phyloP scores from a whole-genome alignment of 768 basidiomycete species.

The Suillus spraguei region DNA sequence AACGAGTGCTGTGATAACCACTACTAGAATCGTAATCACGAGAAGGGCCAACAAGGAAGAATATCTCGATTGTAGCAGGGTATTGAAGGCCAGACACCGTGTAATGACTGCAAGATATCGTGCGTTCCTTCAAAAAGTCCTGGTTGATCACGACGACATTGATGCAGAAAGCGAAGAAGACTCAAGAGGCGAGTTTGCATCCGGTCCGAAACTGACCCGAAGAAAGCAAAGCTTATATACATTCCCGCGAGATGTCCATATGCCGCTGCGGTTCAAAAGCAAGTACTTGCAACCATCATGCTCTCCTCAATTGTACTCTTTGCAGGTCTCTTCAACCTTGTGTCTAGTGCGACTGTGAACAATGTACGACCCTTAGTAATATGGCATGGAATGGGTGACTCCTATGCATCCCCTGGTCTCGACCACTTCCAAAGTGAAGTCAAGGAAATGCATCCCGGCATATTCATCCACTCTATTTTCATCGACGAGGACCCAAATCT shows the following conservation, averaged over 20 bases:
- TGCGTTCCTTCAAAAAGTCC: too few species aligned
- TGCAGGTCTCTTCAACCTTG: conserved; percentile 18
- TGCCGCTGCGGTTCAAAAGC: not conserved
- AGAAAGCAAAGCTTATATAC: not conserved
- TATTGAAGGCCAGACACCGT: too few species aligned
- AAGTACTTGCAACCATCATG: conserved; percentile 15
- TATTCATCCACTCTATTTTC: conserved; percentile 77
- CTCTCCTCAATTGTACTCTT: conserved; percentile 17
- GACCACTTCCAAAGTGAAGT: conserved; percentile 61
- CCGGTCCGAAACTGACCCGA: not conserved
- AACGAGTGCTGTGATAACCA: too few species aligned
- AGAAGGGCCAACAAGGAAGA: too few species aligned
- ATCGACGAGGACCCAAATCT: conserved; percentile 61
- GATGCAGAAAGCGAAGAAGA: too few species aligned
- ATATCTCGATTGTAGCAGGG: too few species aligned
- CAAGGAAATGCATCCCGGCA: conserved; percentile 66
- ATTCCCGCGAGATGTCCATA: not conserved
- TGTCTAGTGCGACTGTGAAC: conserved; percentile 17
- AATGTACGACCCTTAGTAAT: conserved; percentile 60
- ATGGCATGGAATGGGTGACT: conserved; percentile 87
- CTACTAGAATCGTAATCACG: too few species aligned
- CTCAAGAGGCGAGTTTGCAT: too few species aligned
- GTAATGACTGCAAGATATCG: too few species aligned
- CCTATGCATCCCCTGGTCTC: conserved; percentile 74
- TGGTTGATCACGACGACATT: too few species aligned